A percentile compares a stretch with the other conserved stretches of the same genome.
These are phyloP conservation scores for Hymenoscyphus linearis DNA, from an alignment of 2,329 filamentous ascomycete species.

Conservation along the genomic window DNA sequence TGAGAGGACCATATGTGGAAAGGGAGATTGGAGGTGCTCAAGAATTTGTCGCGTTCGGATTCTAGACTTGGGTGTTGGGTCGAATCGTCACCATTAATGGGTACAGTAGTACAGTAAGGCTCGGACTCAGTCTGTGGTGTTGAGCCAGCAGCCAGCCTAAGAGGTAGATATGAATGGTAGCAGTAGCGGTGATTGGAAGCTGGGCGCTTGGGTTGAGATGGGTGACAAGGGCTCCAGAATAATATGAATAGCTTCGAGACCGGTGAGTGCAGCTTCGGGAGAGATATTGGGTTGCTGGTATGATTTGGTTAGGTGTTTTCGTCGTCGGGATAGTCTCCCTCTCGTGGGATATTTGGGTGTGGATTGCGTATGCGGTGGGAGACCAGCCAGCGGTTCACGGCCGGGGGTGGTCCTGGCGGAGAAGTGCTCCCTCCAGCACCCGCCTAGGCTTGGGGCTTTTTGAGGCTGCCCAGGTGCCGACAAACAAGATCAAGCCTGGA, in stretches of 20 bases:
- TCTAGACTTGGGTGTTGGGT: not conserved
- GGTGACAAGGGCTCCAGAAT: not conserved
- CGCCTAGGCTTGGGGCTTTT: too few relatives aligned
- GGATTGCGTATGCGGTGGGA: not conserved
- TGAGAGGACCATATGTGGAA: slow-evolving; percentile 17
- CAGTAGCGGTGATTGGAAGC: not conserved
- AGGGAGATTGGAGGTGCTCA: slow-evolving; percentile 5
- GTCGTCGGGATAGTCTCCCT: not conserved
- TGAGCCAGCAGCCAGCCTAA: not conserved
- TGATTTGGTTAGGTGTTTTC: not conserved
- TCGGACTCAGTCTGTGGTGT: slow-evolving; percentile 13
- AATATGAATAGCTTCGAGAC: not conserved
- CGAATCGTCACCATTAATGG: slow-evolving; percentile 13
- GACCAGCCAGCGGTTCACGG: not conserved
- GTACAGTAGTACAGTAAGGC: slow-evolving; percentile 23
- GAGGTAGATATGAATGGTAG: not conserved
- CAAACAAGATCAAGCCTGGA: too few relatives aligned
- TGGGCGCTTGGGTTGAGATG: not conserved
- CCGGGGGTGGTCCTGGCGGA: not conserved
- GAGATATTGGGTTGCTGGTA: not conserved
- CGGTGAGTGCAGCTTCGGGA: not conserved
- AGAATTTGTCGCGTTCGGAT: slow-evolving; percentile 18
- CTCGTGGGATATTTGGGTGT: not conserved
- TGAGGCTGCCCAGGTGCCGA: too few relatives aligned
- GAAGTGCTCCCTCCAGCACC: not conserved